Base-by-base conservation (phyloP, 768 basidiomycete species). In the Chiua virens region DNA sequence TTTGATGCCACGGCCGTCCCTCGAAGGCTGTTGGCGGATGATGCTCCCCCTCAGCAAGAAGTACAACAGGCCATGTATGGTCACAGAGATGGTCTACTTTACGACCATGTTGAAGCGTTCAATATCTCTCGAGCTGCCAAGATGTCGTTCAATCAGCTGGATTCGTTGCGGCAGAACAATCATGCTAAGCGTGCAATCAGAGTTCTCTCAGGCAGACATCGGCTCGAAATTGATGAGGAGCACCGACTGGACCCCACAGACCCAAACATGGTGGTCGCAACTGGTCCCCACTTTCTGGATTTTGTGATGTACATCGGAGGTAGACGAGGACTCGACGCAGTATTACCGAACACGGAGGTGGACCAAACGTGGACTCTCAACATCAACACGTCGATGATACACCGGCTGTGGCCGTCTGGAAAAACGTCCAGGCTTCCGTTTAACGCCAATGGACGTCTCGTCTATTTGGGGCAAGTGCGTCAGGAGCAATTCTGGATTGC, bases 251-350 rank as follows among this genome's bases (percentile, higher is more conserved):
- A 35, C 10, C 13, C 34, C 17, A 35, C 5, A 4, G 10, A 3
- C 10, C 13, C 13, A 3, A 14, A 35, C 4, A 17, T 14, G 34
- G 4, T 35, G 5, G 10, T 35, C 7, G 5, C 3, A 3, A 35
- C 13, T 3, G 34, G 7, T 7, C 7, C 49, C 0, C 53, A 54
- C 3, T 50, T 34, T 4, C 44, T 54, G 8, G 44, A 54, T 18
- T 13, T 30, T n/a, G 18, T 47, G 13, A 23, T 55, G 36, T 55
- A 55, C 9, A 2, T 55, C 11, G 41, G 50, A 0, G 18, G 39
- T 18, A 34, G 40, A 15, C 28, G 21, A 0, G 49, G 54, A 1
- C 50, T 55, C 4, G 45, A 55, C 3, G 35, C 54, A 0, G 10
- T 30, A 0, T 39, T 38, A 2, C 45, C 49, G 0, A 4, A 18